Base-by-base conservation (phyloP, 2,329 filamentous ascomycete genomes). In the Aspergillus sp. region DNA sequence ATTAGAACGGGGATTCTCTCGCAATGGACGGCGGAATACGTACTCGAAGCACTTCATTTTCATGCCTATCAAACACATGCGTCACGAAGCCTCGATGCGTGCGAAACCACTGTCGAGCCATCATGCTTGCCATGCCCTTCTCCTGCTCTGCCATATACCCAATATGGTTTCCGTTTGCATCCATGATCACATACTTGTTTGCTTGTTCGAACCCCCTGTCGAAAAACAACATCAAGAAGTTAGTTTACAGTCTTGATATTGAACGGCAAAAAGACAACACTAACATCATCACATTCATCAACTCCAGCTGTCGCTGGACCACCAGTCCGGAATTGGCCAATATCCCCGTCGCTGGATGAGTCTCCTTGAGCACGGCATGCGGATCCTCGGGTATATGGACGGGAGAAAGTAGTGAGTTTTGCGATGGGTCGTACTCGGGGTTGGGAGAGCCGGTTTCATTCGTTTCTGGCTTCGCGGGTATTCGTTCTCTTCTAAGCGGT, bases 121-220 rank as follows among this genome's bases (percentile, higher is more conserved):
- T 76, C 31, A 81, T 79, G 57, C 77, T 82, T 2, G 80, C 84
- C 57, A 88, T 73, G 1, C 85, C 84, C 59, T 83, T 83, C 51
- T 88, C 86, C 66, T 83, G 81, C 71, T 89, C 86, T 32, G 85
- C 86, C 68, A 89, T 82, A 65, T 86, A 88, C 12, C 86, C 86
- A 49, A 88, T 79, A 63, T 87, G 86, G 59, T 85, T 83, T 6
- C 86, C 86, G 55, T 83, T 78, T 2, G 85, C 85, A 73, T 88
- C 84, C 80, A 88, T 83, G 52, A 89, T 87, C 14, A 87, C 81
- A 69, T 89, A 89, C 70, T 81, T 81, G 67, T 88, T 88, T 12
- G 86, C 85, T 70, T 89, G 86, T 71, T 89, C 86, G 64, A 88
- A 88, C 1, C 86, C 86, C 61, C 77, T 79, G 24, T 9, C 2